Evolutionary conservation across 768 basidiomycete genomes (phyloP), one percentile per base, ranked within the genome.

Genomic region (Neoboletus brunneissimus): DNA sequence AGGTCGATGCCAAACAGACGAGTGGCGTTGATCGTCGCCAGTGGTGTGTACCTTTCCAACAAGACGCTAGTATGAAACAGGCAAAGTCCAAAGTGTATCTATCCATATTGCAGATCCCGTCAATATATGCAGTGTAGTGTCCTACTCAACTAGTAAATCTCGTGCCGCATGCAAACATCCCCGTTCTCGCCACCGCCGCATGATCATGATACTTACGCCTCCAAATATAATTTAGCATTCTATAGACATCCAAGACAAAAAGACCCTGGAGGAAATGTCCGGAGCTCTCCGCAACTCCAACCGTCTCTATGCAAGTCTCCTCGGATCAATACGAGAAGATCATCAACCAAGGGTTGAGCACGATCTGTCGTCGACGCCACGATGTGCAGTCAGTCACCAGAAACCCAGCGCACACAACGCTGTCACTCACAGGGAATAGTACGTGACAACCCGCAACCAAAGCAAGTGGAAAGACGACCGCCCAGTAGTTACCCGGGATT

Each of bases 311-410:
- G 27, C 45, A 20, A 15, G 4, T 48, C 48, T 35, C 25, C 15
- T 38, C 22, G 10, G 8, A 55, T 72, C 54, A 70, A 23, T 81
- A 83, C 0, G 85, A 86, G 73, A 92, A 93, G 44, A 91, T 88
- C 87, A 91, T 90, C 52, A 93, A 74, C 87, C 88, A 91, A 1
- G 91, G 93, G 63, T 94, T 94, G 41, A 94, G 80, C 20, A 92
- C 84, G 53, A 95, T 87, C 80, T 88, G 16, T 44, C 45, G 15
- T 15, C 37, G 31, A 32, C 32, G 11, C 18, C 44, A 10, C 18
- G 27, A 10, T 4, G n/a, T 3, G 3, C 37, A 32, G 15, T 59
- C 58, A 25, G n/a, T n/a, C 25, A 37, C 2, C 42, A 35, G 5
- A 25, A 23, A 20, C 23, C 5, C 2, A 11, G 23, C 50, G 5